These are phyloP conservation scores for Saccharomycopsis guyanensis DNA, from an alignment of 805 yeast species.

Conservation along the genomic window DNA sequence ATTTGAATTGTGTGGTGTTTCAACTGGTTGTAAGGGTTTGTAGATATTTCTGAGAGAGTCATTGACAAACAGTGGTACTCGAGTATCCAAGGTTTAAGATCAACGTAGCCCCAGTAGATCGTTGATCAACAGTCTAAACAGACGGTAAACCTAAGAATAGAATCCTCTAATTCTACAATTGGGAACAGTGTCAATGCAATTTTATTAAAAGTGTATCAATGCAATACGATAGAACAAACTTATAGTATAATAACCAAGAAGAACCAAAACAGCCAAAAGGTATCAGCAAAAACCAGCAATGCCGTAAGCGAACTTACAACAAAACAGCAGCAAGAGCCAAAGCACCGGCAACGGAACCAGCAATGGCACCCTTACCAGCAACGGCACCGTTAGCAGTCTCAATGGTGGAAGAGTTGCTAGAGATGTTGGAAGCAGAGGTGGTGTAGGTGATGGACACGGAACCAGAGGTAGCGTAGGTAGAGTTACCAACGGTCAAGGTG, in stretches of 20 bases:
- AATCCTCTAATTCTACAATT: no score
- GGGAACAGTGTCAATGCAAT: no score
- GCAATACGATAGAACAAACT: neutral
- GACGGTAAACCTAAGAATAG: no score
- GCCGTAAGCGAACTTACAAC: slow-evolving; percentile 1
- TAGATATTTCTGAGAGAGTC: no score
- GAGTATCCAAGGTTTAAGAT: no score
- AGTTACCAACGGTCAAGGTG: slow-evolving; percentile 13
- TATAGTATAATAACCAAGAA: neutral
- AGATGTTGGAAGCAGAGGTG: slow-evolving; percentile 5
- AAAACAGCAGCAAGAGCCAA: slow-evolving; percentile 17
- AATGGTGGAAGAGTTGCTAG: slow-evolving; percentile 2
- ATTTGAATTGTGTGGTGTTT: no score
- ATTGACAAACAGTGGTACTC: no score
- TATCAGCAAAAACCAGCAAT: neutral
- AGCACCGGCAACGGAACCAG: slow-evolving; percentile 16
- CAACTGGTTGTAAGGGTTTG: no score
- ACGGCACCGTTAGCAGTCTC: slow-evolving; percentile 6
- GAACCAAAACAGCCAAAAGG: neutral
- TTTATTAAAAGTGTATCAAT: neutral
- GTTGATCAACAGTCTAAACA: no score
- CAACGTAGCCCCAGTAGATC: no score
- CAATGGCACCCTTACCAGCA: slow-evolving; percentile 6
- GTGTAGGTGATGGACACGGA: slow-evolving; percentile 8
- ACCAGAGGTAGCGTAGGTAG: slow-evolving; percentile 14